Base-by-base conservation (phyloP, 192 early-diverging fungal genomes). In the Umbelopsis sp. region DNA sequence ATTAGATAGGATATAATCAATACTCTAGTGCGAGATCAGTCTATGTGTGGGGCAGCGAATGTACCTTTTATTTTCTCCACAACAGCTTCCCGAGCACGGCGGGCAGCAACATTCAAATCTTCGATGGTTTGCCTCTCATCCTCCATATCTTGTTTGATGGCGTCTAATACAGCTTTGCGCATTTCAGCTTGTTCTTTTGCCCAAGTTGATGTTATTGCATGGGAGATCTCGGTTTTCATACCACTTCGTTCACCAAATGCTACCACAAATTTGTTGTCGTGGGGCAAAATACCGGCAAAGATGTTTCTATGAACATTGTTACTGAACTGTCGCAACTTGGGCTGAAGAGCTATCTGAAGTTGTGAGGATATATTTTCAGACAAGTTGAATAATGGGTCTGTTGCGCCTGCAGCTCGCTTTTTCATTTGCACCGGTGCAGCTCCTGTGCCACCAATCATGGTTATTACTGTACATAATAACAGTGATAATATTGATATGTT, bases 51-150 rank as follows among this genome's bases (percentile, higher is more conserved):
- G 37, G 13, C 30, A 7, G 12, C 51, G 4, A 25, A 61, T 1
- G 18, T 35, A 61, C 55, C 55, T 61, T 30, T 16, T 61, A 61
- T 61, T 61, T 61, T 61, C 2, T 61, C 27, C 33, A 61, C 55
- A n/a, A 61, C 27, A 37, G 30, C 55, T 16, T 61, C 27, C 18
- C 55, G 55, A 61, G 55, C 55, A 61, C 27, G 27, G 18, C 55
- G 55, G 10, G 33, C 27, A 35, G 55, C 55, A 37, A 35, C 55
- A n/a, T 61, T 18, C 13, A 61, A 35, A 35, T 61, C 12, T 35
- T 35, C 0, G 8, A 61, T 61, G 18, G 30, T 30, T 11, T 61
- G 13, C 5, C 18, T 25, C n/a, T 22, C 25, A 35, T 61, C 2
- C 18, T 61, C 12, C 10, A 33, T 18, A 7, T 30, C 16, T 18